Evolutionary conservation across 2,329 filamentous ascomycete species (phyloP), one percentile per base, ranked within the genome.

Genomic region (Ophiocordyceps robertsii): DNA sequence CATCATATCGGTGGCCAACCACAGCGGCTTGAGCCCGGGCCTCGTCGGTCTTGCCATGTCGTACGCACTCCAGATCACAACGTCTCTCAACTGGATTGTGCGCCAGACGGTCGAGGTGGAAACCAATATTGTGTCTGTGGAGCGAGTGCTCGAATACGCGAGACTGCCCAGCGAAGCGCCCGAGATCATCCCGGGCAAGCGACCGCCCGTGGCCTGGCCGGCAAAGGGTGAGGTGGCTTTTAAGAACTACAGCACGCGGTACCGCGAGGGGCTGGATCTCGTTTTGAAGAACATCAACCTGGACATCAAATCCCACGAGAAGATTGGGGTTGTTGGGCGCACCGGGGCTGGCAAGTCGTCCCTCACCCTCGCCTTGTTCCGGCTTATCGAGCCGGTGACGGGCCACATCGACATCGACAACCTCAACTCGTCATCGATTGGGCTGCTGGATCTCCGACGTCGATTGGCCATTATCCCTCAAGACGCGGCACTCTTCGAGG

Each of bases 61-160:
- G 38, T 95, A 96, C 64, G 92, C 89, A 33, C 74, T 98, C 49
- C 87, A 95, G 66, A 96, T 98, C 57, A 98, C 92, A 2, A 85
- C 90, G 51, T 95, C 89, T 31, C 75, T 98, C 55, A 98, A 96
- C 69, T 98, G 92, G 92, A 95, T 98, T 56, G 92, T 98, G 41
- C 80, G 93, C 45, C 92, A 98, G 65, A 95, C 89, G 0, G 92
- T 98, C 30, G 93, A 98, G 63, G 92, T 98, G n/a, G 93, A 98
- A 70, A 96, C 90, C n/a, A 98, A 98, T 64, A 98, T 98, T 56
- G 90, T 98, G 38, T 95, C 90, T 10, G 92, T 98, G 32, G 92
- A 98, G 72, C 84, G 92, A 56, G 89, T 98, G 39, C 79, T 98
- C 40, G 93, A 98, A 63, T 98, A 98, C 65, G 86, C 90, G 44